These are phyloP conservation scores for Cryphonectria japonica DNA, from an alignment of 2,329 filamentous ascomycete species.

Conservation along the genomic window DNA sequence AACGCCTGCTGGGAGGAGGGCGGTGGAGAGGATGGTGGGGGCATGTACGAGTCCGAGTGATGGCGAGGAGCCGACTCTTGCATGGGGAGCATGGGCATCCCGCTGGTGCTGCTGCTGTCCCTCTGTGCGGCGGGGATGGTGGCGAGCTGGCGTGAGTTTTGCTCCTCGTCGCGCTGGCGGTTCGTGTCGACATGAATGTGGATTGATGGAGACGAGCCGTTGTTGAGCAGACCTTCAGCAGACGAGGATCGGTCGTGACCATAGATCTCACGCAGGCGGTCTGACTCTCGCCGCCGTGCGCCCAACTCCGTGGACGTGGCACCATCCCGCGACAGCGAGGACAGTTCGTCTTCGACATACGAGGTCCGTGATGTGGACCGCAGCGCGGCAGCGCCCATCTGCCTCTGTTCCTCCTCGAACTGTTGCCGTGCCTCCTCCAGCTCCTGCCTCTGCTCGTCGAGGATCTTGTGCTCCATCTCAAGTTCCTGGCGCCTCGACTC, in stretches of 20 bases:
- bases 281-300: constrained; percentile 50
- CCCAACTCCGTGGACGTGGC: constrained; percentile 25
- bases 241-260: constrained; percentile 37
- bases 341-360: constrained; percentile 26
- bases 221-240: constrained; percentile 20
- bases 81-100: background rate
- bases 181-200: constrained; percentile 29
- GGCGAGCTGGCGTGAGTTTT: constrained; percentile 23
- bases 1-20: constrained; percentile 37
- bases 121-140: constrained; percentile 20
- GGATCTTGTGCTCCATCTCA: constrained; percentile 25
- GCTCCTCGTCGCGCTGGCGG: constrained; percentile 25
- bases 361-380: constrained; percentile 30
- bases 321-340: constrained; percentile 19
- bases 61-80: background rate
- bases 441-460: constrained; percentile 29
- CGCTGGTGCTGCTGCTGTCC: background rate
- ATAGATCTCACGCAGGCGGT: constrained; percentile 59
- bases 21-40: constrained; percentile 35
- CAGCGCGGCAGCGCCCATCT: constrained; percentile 20
- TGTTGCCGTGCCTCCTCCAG: constrained; percentile 25
- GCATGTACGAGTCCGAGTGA: constrained; percentile 33
- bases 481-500: constrained; percentile 24
- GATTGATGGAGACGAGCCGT: constrained; percentile 21
- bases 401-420: constrained; percentile 34